Evolutionary conservation across 2,329 filamentous ascomycete genomes (phyloP).

Genomic region (Arthrinium phaeospermum): DNA sequence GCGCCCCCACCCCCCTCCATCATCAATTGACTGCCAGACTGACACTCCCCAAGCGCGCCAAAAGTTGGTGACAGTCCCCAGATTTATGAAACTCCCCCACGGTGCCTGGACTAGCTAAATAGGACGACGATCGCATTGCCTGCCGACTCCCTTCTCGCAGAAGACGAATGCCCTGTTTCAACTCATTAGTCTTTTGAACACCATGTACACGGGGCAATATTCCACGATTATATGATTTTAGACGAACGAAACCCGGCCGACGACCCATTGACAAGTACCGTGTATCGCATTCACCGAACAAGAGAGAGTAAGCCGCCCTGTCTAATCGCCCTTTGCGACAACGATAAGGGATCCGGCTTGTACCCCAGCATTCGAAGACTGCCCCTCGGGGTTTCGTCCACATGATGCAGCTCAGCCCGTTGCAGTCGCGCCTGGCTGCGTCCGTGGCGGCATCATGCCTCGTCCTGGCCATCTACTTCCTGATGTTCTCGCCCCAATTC

Average conservation of each 20-base stretch:
- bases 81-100: constrained; percentile 25
- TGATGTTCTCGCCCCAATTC: constrained; percentile 63
- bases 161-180: neutral
- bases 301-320: neutral
- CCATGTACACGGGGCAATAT: neutral
- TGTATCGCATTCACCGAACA: neutral
- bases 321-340: neutral
- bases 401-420: constrained; percentile 65
- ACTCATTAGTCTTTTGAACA: neutral
- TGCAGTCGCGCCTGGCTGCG: constrained; percentile 75
- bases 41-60: neutral
- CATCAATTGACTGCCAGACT: neutral
- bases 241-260: neutral
- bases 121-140: constrained; percentile 3
- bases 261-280: neutral
- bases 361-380: neutral
- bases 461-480: constrained; percentile 64
- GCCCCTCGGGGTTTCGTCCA: constrained; percentile 1
- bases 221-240: neutral
- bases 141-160: neutral
- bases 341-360: neutral
- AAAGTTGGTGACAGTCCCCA: neutral
- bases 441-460: constrained; percentile 67
- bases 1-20: neutral
- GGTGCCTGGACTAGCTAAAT: neutral